Base-by-base conservation (phyloP, 2,329 filamentous ascomycete species). In the Ceratocystis harringtonii region DNA sequence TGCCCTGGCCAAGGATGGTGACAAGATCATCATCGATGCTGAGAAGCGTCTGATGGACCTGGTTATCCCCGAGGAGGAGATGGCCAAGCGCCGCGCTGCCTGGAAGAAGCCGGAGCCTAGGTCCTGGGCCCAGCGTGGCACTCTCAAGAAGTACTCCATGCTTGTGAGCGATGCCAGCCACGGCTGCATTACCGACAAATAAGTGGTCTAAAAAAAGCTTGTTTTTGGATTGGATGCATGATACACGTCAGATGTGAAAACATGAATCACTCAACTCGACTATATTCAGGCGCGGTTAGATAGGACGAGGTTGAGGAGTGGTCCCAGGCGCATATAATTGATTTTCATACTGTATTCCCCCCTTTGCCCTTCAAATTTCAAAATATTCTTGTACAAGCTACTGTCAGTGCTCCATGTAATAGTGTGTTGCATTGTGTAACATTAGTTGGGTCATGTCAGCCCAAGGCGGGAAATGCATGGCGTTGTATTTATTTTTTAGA, bases 21-120 rank as follows among this genome's bases (percentile, higher is more conserved):
- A 95, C 73, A 80, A 80, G 66, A 87, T 95, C 70, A 84, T 85
- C 61, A 95, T 95, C 68, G 89, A 95, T 71, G 88, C 90, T 0
- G 87, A 92, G 74, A 84, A 84, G 72, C 83, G 83, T 57, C 80
- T 82, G 80, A 81, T 85, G 62, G 74, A 90, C 82, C 78, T 90
- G 3, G 78, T 87, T 48, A 80, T 92, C 6, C 78, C 82, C 15
- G 81, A 88, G 25, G 80, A 81, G 65, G 88, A 90, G 74, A 77
- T 89, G 71, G 78, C 75, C 10, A 75, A 75, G 71, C 78, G 87
- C 66, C 77, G 78, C 69, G 77, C 79, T 70, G 78, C 78, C 65
- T 90, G 87, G 87, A 81, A 80, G 72, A 78, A 80, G 32, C 87
- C 87, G 1, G 74, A 80, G 68, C 76, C 81, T 66, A 67, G 66